A percentile compares a stretch with the other conserved stretches of the same genome.
phyloP scores from a whole-genome alignment of 2,329 filamentous ascomycete species.

The Exserohilum turcica region DNA sequence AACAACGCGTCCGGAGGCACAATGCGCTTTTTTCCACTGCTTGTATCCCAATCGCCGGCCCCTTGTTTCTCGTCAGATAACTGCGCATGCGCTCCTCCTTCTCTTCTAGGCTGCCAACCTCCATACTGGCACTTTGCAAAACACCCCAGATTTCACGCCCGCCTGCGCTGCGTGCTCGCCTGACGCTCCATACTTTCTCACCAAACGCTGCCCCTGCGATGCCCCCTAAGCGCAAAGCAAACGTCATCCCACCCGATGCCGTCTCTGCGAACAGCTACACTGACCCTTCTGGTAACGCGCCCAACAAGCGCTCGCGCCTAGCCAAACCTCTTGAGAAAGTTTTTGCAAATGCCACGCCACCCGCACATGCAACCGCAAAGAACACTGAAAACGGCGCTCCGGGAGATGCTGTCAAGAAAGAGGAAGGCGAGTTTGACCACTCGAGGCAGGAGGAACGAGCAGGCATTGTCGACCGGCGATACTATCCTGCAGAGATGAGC shows the following conservation, averaged over 20 bases:
- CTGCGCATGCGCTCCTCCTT: background rate
- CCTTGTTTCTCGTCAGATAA: background rate
- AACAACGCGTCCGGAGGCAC: constrained; percentile 17
- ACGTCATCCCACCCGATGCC: constrained; percentile 39
- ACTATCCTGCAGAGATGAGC: constrained; percentile 85
- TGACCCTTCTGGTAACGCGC: constrained; percentile 38
- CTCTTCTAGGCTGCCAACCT: background rate
- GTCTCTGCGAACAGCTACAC: constrained; percentile 41
- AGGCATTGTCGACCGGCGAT: constrained; percentile 61
- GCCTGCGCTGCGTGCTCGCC: background rate
- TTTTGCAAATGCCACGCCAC: constrained; percentile 21
- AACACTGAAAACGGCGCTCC: constrained; percentile 26
- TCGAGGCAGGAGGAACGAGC: constrained; percentile 45
- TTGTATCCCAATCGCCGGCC: background rate
- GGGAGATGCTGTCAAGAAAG: constrained; percentile 16
- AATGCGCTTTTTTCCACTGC: background rate
- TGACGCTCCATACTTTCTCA: background rate
- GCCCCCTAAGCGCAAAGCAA: constrained; percentile 27
- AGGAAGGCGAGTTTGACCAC: constrained; percentile 39
- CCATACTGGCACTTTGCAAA: background rate
- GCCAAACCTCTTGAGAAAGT: constrained; percentile 37
- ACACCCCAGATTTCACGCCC: background rate
- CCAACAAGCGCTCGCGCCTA: constrained; percentile 47
- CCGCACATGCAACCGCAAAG: constrained; percentile 13
- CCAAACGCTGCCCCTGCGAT: constrained; percentile 11